These are phyloP conservation scores for Pichia cactophila DNA, from an alignment of 1,139 yeast genomes.

Conservation along the genomic window DNA sequence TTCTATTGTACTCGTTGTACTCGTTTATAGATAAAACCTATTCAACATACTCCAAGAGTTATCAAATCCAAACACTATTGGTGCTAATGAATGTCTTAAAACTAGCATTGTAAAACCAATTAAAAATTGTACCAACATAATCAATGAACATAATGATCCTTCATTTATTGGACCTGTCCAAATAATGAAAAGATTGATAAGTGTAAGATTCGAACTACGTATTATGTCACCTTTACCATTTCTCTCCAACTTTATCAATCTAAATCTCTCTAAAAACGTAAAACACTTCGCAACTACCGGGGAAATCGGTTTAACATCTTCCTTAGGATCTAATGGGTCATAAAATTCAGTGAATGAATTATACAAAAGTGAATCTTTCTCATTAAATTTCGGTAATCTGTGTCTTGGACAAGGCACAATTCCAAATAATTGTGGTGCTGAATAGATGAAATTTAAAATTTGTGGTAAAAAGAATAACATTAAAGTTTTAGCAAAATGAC, in stretches of 20 bases:
- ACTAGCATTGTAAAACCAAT: slow-evolving; percentile 62
- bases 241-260: slow-evolving; percentile 42
- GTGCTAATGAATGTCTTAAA: slow-evolving; percentile 79
- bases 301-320: slow-evolving; percentile 15
- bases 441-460: slow-evolving; percentile 78
- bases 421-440: slow-evolving; percentile 82
- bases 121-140: slow-evolving; percentile 54
- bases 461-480: slow-evolving; percentile 83
- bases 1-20: too few species aligned
- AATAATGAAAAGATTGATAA: slow-evolving; percentile 74
- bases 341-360: slow-evolving; percentile 57
- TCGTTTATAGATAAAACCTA: slow-evolving; percentile 17
- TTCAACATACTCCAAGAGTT: slow-evolving; percentile 38
- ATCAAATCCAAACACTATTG: slow-evolving; percentile 83
- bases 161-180: slow-evolving; percentile 89
- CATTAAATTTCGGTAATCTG: slow-evolving; percentile 73
- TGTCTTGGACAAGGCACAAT: slow-evolving; percentile 94
- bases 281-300: slow-evolving; percentile 25
- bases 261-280: slow-evolving; percentile 35
- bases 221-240: slow-evolving; percentile 28
- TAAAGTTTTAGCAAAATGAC: slow-evolving; percentile 92
- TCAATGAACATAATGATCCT: slow-evolving; percentile 55
- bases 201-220: slow-evolving; percentile 73
- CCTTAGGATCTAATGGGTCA: slow-evolving; percentile 1
- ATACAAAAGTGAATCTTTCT: slow-evolving; percentile 60